phyloP scores from a whole-genome alignment of 495 filamentous ascomycete species.

The Talaromyces thailandensis region DNA sequence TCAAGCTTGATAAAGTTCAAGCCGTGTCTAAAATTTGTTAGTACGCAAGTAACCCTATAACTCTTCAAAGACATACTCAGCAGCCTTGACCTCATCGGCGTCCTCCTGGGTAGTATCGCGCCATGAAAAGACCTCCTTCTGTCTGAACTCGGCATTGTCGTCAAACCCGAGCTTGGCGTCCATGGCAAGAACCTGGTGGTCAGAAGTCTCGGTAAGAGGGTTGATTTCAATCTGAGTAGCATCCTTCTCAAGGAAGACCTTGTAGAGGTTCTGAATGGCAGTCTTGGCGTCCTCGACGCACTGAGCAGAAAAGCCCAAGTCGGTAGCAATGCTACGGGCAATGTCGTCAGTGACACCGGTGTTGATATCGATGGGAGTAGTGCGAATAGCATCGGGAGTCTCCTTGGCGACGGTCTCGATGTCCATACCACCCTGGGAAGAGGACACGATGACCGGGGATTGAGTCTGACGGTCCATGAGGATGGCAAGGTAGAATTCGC shows the following conservation, averaged over 20 bases:
- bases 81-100: constrained; percentile 92
- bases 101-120: constrained; percentile 94
- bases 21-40: constrained; percentile 40
- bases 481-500: constrained; percentile 97
- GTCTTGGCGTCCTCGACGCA: constrained; percentile 90
- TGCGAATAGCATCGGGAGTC: constrained; percentile 88
- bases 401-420: constrained; percentile 98
- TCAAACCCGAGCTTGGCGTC: constrained; percentile 97
- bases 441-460: constrained; percentile 90
- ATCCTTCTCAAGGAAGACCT: constrained; percentile 96
- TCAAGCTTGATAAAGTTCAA: constrained; percentile 99
- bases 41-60: constrained; percentile 11
- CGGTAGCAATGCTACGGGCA: constrained; percentile 77
- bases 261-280: constrained; percentile 97
- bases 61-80: constrained; percentile 45
- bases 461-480: constrained; percentile 94
- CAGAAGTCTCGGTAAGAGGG: constrained; percentile 90
- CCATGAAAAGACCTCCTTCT: constrained; percentile 91
- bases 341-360: constrained; percentile 91
- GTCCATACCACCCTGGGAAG: constrained; percentile 97
- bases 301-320: constrained; percentile 94
- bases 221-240: constrained; percentile 99
- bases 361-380: constrained; percentile 88
- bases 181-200: constrained; percentile 97
- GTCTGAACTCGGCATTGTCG: constrained; percentile 96